A percentile compares a stretch with the other conserved stretches of the same genome.
phyloP scores from a whole-genome alignment of 345 rosid genomes.

The Hibiscus syriacus region DNA sequence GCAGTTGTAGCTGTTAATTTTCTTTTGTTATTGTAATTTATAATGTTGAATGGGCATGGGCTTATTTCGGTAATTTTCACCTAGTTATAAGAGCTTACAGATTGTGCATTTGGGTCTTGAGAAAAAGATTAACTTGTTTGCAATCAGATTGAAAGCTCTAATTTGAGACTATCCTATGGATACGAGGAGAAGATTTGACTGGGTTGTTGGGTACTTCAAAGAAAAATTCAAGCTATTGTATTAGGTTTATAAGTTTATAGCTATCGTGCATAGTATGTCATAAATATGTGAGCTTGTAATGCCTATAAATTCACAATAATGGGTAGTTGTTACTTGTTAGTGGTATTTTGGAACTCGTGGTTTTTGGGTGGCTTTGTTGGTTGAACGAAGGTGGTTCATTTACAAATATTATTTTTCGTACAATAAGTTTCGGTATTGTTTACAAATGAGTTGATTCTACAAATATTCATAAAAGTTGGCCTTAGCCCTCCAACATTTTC shows the following conservation, averaged over 20 bases:
- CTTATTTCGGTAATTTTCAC: background rate
- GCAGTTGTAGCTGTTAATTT: background rate
- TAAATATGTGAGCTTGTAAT: background rate
- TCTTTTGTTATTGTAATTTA: background rate
- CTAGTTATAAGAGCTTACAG: background rate
- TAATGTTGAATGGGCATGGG: background rate
- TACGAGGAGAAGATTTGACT: background rate
- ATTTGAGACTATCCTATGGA: background rate
- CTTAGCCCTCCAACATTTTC: background rate
- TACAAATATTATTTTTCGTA: background rate
- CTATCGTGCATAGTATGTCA: background rate
- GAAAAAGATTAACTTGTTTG: background rate
- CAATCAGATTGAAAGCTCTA: background rate
- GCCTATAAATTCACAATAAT: background rate
- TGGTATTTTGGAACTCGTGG: background rate
- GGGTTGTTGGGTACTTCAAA: background rate
- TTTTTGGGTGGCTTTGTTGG: background rate
- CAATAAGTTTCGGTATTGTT: background rate
- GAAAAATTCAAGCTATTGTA: background rate
- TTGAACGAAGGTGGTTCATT: background rate
- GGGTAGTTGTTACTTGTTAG: background rate
- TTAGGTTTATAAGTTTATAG: background rate
- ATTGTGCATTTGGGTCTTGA: background rate
- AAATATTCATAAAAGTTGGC: background rate
- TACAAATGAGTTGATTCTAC: background rate